Base-by-base conservation (phyloP, 176 grass and related monocot species). In the Stipa capillata region DNA sequence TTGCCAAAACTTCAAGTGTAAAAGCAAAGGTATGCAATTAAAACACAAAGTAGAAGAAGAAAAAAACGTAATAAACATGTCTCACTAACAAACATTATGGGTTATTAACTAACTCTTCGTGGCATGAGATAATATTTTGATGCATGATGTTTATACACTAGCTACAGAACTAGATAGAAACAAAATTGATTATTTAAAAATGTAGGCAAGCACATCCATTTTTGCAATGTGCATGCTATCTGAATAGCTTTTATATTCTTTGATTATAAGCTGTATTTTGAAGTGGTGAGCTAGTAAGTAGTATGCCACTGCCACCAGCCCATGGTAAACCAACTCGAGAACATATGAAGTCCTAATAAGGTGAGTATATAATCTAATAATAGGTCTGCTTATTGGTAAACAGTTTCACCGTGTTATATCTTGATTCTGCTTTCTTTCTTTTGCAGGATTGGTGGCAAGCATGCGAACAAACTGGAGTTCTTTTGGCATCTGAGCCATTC, bases 1-100 rank as follows among this genome's bases (percentile, higher is more conserved):
- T 90, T 97, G 91, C 94, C 94, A 94, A 54, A 97, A 88, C 91
- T 94, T 71, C 37, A 73, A 83, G 48, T 67, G 64, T n/a, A 35
- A 73, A 81, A 80, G 61, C 29, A 56, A 12, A 62, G 75, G 82
- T 80, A 83, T 78, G 21, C 37, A 54, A 71, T 54, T 68, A 6
- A 25, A 35, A 17, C 17, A n/a, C 18, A n/a, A n/a, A n/a, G n/a
- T n/a, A n/a, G n/a, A n/a, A n/a, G n/a, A n/a, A n/a, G n/a, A n/a
- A n/a, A 39, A 18, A 16, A 20, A 68, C 59, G 7, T 34, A 36
- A 72, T 29, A 62, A 80, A n/a, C n/a, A 29, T 78, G 10, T 37
- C 4, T 57, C 1, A 7, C 7, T 35, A n/a, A 64, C 20, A 64
- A 37, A 29, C 57, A 66, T 36, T 20, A 44, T 14, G 7, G n/a